Base-by-base conservation (phyloP, 371 early-diverging fungal genomes). In the Batkoa obscura region DNA sequence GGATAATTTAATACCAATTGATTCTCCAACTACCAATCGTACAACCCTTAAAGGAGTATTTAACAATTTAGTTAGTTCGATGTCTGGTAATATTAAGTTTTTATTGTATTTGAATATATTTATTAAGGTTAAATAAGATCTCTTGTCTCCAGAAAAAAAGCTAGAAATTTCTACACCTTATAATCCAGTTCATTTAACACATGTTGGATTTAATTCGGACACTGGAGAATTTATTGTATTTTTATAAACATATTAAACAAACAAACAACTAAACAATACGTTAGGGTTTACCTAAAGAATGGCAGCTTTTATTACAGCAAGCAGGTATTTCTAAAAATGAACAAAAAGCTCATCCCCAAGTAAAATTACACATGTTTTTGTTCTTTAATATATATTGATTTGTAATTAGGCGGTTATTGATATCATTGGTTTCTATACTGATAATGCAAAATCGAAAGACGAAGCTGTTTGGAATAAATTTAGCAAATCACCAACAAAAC, bases 281-380 rank as follows among this genome's bases (percentile, higher is more conserved):
- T 35, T 66, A 86, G 86, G 97, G 97, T 15, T 64, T 97, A 50
- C 96, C 97, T 35, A 77, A 81, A 60, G 90, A 90, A 65, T 97
- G 97, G 97, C 86, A 90, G 51, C 72, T 76, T 32, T 68, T 97
- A 61, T 74, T 97, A 43, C 78, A 83, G 59, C 83, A 88, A 59
- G 84, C 94, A 48, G 94, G 96, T 50, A 95, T 97, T 62, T 76
- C 93, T 39, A 86, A 90, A 68, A 83, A 88, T 62, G 93, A 97
- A 60, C 94, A 94, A 71, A 77, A 83, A 59, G 86, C 87, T 33
- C 82, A 97, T 65, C 96, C 95, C 13, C 90, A 92, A 66, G 84
- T 74, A 69, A 61, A 38, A 46, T 52, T 45, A 2, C 57, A 34
- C 8, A 17, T 42, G 3, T 1, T 35, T 50, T 38, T n/a, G 37